phyloP scores from a whole-genome alignment of 306 rosid genomes.

The Ormosia semicastrata region DNA sequence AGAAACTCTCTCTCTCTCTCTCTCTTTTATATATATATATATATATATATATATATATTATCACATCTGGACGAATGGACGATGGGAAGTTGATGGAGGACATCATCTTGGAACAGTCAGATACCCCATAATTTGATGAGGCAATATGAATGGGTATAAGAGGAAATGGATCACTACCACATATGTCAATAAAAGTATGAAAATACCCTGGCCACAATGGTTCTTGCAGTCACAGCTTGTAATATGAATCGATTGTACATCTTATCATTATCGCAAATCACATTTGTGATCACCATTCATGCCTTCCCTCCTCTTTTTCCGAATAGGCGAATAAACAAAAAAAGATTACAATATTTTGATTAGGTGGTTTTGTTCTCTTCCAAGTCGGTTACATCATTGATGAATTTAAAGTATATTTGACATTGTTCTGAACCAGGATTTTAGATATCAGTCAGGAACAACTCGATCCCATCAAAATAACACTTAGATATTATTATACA shows the following conservation, averaged over 20 bases:
- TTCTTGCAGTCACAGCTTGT: background rate
- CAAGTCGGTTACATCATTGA: background rate
- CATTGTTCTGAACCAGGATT: too few relatives aligned
- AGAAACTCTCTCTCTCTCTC: background rate
- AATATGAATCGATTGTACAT: background rate
- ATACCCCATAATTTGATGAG: constrained; percentile 25
- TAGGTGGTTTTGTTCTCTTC: background rate
- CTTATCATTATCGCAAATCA: background rate
- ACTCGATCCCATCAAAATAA: too few relatives aligned
- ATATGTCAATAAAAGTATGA: constrained; percentile 21
- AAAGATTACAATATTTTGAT: background rate
- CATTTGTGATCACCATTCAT: background rate
- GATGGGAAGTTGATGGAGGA: constrained; percentile 24
- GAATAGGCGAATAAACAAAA: background rate
- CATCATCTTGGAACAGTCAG: constrained; percentile 5
- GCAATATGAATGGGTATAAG: constrained; percentile 19
- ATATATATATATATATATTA: background rate
- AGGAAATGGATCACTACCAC: constrained; percentile 5
- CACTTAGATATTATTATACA: too few relatives aligned
- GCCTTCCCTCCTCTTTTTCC: background rate
- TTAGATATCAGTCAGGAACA: too few relatives aligned
- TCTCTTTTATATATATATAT: background rate
- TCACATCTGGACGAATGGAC: background rate
- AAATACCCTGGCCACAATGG: background rate
- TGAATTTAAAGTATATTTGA: background rate